Evolutionary conservation across 1,139 yeast species (phyloP).

Genomic region (Diutina neorugosa): DNA sequence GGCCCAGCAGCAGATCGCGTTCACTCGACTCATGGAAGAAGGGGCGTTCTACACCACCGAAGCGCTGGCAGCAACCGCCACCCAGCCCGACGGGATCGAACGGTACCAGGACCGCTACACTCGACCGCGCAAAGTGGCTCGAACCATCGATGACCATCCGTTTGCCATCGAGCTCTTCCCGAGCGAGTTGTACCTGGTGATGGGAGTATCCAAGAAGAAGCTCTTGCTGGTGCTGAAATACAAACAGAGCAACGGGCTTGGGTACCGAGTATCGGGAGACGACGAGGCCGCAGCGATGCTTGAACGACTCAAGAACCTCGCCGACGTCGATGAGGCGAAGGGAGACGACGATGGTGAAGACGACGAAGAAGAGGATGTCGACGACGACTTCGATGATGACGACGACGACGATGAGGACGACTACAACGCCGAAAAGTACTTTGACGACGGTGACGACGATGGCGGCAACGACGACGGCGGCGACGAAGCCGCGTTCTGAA

Average conservation of each 20-base stretch:
- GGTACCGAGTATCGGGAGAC: constrained; percentile 16
- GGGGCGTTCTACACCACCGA: constrained; percentile 63
- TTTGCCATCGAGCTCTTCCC: constrained; percentile 67
- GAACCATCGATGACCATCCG: constrained; percentile 76
- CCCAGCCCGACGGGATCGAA: constrained; percentile 43
- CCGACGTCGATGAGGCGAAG: constrained; percentile 40
- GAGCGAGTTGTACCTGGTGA: constrained; percentile 59
- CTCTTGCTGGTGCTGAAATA: constrained; percentile 35
- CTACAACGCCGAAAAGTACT: constrained; percentile 38
- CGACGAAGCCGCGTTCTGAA: constrained; percentile 70
- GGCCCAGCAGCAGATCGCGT: constrained; percentile 53
- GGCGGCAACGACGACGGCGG: constrained; percentile 58
- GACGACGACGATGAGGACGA: constrained; percentile 64
- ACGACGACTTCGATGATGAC: constrained; percentile 43
- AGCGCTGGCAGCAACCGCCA: constrained; percentile 14
- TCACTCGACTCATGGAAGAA: constrained; percentile 46
- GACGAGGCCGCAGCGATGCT: constrained; percentile 26
- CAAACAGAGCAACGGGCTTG: constrained; percentile 35
- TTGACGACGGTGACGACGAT: constrained; percentile 70
- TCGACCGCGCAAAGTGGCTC: constrained; percentile 62
- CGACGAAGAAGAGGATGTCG: constrained; percentile 30
- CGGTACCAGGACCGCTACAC: constrained; percentile 67
- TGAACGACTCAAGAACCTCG: constrained; percentile 50
- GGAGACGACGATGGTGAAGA: constrained; percentile 25
- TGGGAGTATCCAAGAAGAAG: constrained; percentile 53